Conservation (phyloP, 768 basidiomycete genomes). For the Panus rudis region DNA sequence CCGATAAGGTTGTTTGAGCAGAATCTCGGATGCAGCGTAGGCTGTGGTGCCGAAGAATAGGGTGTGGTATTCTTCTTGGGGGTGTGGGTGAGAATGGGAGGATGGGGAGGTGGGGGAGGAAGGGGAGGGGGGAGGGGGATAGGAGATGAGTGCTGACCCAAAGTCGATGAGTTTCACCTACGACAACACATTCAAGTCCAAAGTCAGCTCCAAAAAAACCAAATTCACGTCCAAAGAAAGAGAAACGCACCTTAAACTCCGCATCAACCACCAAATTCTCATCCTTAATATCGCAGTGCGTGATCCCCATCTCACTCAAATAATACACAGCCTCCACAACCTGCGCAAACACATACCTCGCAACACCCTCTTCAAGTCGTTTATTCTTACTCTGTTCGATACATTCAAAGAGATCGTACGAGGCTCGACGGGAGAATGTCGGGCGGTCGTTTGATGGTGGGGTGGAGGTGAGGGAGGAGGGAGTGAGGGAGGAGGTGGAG, state of each 20-base stretch:
- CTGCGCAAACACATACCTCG: slow-evolving; percentile 80
- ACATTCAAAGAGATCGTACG: slow-evolving; percentile 92
- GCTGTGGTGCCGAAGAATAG: slow-evolving; percentile 92
- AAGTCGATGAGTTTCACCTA: slow-evolving; percentile 96
- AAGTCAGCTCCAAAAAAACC: slow-evolving; percentile 6
- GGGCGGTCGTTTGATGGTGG: slow-evolving; percentile 14
- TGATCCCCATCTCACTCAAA: slow-evolving; percentile 75
- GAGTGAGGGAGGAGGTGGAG: too few species aligned
- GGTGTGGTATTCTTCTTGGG: too few species aligned
- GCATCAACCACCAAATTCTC: slow-evolving; percentile 85
- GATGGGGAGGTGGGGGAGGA: too few species aligned
- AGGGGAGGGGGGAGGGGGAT: slow-evolving; percentile 55
- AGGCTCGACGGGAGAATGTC: slow-evolving; percentile 60
- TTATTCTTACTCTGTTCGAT: slow-evolving; percentile 84
- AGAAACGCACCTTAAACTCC: slow-evolving; percentile 51
- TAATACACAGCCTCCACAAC: slow-evolving; percentile 82
- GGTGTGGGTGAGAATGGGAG: too few species aligned
- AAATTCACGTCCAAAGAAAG: slow-evolving; percentile 6
- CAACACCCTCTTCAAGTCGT: slow-evolving; percentile 69
- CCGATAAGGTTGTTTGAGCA: slow-evolving; percentile 81
- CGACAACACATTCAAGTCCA: too few species aligned
- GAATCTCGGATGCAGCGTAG: slow-evolving; percentile 92
- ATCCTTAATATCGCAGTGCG: slow-evolving; percentile 95
- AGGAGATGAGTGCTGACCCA: slow-evolving; percentile 76
- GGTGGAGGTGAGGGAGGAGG: slow-evolving; percentile 6